Conservation (phyloP, 1,284 basidiomycete genomes). For the Ustilago nuda region DNA sequence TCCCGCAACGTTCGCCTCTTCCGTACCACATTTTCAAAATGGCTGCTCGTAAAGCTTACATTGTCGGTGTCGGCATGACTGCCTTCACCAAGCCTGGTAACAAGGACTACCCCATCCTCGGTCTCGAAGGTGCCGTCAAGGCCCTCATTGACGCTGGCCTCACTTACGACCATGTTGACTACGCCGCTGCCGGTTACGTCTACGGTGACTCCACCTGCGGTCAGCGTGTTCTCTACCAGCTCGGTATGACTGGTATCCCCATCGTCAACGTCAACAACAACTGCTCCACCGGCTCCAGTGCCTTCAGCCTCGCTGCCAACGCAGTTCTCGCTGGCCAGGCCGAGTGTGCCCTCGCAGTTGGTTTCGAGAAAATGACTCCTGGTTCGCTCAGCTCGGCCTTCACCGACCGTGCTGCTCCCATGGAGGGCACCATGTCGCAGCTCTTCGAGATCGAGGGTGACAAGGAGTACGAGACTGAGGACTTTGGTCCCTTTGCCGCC, state of each 20-base stretch:
- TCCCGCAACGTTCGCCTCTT: neutral
- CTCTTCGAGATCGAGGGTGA: conserved; percentile 74
- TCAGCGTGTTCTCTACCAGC: conserved; percentile 84
- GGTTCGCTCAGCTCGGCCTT: conserved; percentile 80
- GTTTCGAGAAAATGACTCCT: conserved; percentile 78
- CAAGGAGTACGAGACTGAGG: conserved; percentile 74
- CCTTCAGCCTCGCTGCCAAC: conserved; percentile 61
- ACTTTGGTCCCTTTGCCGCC: conserved; percentile 76
- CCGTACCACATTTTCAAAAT: conserved; percentile 16
- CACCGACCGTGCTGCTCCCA: conserved; percentile 78
- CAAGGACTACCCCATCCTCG: conserved; percentile 71
- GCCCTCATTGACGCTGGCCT: conserved; percentile 87
- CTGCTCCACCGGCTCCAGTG: conserved; percentile 66
- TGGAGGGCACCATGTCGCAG: conserved; percentile 72
- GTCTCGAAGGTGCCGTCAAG: conserved; percentile 82
- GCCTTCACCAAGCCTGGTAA: conserved; percentile 82
- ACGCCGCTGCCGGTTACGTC: conserved; percentile 80
- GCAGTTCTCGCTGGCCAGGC: conserved; percentile 75
- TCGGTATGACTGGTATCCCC: conserved; percentile 85
- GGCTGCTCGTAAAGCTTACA: conserved; percentile 52
- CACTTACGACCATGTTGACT: conserved; percentile 81
- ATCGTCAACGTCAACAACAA: conserved; percentile 85
- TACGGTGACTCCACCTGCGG: conserved; percentile 75
- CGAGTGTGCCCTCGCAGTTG: conserved; percentile 83
- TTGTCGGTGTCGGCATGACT: conserved; percentile 82